Conservation (phyloP, 1,139 yeast species). For the Candida anutae region DNA sequence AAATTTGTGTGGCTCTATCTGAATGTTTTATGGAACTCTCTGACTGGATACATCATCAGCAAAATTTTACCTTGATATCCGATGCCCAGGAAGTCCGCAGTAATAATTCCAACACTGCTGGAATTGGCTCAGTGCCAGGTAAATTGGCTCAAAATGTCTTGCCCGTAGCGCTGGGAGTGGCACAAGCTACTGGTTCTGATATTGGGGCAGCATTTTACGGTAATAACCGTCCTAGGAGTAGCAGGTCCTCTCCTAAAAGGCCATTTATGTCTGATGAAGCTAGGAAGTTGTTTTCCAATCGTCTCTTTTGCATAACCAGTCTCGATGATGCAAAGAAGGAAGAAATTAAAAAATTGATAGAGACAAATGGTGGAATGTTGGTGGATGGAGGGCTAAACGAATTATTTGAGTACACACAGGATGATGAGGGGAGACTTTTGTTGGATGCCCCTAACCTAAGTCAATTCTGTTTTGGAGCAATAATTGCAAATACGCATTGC, state of each 20-base stretch:
- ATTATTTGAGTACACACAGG: conserved; percentile 14
- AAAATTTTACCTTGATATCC: conserved; percentile 8
- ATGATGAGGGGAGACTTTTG: conserved; percentile 6
- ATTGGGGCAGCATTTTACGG: not conserved
- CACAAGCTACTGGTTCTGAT: not conserved
- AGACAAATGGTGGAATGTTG: conserved; percentile 46
- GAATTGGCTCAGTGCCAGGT: too few relatives aligned
- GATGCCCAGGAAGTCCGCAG: conserved; percentile 5
- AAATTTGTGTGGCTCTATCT: conserved; percentile 10
- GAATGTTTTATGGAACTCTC: conserved; percentile 28
- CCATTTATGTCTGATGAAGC: conserved; percentile 1
- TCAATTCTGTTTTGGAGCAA: conserved; percentile 49
- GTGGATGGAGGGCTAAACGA: conserved; percentile 41
- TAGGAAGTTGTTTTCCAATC: conserved; percentile 13
- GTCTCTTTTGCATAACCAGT: conserved; percentile 31
- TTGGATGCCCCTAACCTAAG: conserved; percentile 9
- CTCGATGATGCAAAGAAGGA: conserved; percentile 28
- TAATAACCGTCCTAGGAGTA: not conserved
- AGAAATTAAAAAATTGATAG: conserved; percentile 27
- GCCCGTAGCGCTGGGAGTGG: not conserved
- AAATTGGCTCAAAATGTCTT: not conserved
- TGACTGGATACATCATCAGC: conserved; percentile 38
- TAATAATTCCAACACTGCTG: not conserved
- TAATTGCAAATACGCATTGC: conserved; percentile 49
- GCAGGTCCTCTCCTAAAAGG: conserved; percentile 1